A percentile compares a stretch with the other conserved stretches of the same genome.
phyloP scores from a whole-genome alignment of 2,329 filamentous ascomycete species.

The Cadophora sp. region DNA sequence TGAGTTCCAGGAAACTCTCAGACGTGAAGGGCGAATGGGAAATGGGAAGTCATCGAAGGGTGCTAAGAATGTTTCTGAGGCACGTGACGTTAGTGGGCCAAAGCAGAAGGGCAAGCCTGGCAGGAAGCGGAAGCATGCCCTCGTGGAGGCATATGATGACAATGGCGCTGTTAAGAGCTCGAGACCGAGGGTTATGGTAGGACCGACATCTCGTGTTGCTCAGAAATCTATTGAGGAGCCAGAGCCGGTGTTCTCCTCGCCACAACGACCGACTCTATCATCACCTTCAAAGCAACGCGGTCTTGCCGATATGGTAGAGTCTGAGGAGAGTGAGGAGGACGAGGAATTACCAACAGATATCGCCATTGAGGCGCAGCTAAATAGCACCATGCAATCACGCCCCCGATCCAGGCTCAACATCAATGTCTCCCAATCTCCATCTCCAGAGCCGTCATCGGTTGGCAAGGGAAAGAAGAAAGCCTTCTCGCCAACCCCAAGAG shows the following conservation, averaged over 20 bases:
- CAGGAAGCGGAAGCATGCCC: slow-evolving; percentile 19
- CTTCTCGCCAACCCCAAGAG: neutral
- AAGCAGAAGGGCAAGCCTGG: slow-evolving; percentile 22
- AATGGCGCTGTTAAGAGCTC: neutral
- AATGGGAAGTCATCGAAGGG: slow-evolving; percentile 20
- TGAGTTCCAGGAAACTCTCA: slow-evolving; percentile 51
- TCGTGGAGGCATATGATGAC: slow-evolving; percentile 4
- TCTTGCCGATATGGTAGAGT: slow-evolving; percentile 26
- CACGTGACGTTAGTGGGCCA: neutral
- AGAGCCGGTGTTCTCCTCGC: slow-evolving; percentile 20
- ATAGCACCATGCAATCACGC: neutral
- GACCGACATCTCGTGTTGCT: slow-evolving; percentile 11
- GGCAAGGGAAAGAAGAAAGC: neutral
- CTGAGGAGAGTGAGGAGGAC: slow-evolving; percentile 33
- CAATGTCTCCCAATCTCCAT: neutral
- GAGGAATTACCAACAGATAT: slow-evolving; percentile 8
- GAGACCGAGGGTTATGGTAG: neutral
- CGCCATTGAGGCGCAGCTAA: slow-evolving; percentile 16
- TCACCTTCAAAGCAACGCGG: slow-evolving; percentile 33
- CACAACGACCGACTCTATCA: slow-evolving; percentile 37
- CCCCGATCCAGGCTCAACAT: neutral
- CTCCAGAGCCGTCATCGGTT: neutral
- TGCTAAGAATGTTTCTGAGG: slow-evolving; percentile 1
- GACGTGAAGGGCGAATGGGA: slow-evolving; percentile 18
- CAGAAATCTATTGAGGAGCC: neutral